Evolutionary conservation across 371 early-diverging fungal species (phyloP).

Genomic region (Chytridiales sp.): DNA sequence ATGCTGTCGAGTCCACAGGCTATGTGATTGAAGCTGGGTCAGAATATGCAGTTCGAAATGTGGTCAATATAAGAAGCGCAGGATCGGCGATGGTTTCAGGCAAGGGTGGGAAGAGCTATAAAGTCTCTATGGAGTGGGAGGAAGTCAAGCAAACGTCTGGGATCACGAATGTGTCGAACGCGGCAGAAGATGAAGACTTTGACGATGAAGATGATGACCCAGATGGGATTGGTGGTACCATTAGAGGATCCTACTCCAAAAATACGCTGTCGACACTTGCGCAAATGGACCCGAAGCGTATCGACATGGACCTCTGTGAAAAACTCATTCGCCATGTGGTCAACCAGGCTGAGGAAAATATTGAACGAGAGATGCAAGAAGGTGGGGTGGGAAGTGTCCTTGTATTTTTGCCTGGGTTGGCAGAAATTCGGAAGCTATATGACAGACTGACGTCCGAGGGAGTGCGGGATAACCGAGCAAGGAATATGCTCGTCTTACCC

Average conservation of each 20-base stretch:
- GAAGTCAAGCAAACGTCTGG: not conserved
- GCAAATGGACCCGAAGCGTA: slow-evolving; percentile 57
- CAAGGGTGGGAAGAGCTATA: slow-evolving; percentile 53
- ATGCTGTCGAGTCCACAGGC: slow-evolving; percentile 55
- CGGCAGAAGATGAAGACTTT: slow-evolving; percentile 25
- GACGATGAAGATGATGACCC: slow-evolving; percentile 33
- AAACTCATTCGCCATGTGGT: slow-evolving; percentile 51
- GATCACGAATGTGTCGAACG: not conserved
- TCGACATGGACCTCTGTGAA: slow-evolving; percentile 74
- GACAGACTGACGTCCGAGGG: slow-evolving; percentile 22
- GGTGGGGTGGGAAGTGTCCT: slow-evolving; percentile 58
- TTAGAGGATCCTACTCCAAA: slow-evolving; percentile 10
- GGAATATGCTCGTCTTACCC: slow-evolving; percentile 33
- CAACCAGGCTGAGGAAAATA: not conserved
- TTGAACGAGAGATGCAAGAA: not conserved
- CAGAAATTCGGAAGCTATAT: slow-evolving; percentile 52
- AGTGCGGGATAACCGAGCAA: slow-evolving; percentile 3
- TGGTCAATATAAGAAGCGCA: slow-evolving; percentile 23
- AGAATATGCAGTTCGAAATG: slow-evolving; percentile 26
- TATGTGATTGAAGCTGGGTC: slow-evolving; percentile 31
- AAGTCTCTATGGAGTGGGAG: not conserved
- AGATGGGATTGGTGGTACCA: slow-evolving; percentile 37
- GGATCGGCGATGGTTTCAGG: slow-evolving; percentile 51
- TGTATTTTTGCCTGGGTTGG: slow-evolving; percentile 85
- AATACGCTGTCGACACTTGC: slow-evolving; percentile 18